Base-by-base conservation (phyloP, 139 green algal genomes). In the Tetraselmis chui region DNA sequence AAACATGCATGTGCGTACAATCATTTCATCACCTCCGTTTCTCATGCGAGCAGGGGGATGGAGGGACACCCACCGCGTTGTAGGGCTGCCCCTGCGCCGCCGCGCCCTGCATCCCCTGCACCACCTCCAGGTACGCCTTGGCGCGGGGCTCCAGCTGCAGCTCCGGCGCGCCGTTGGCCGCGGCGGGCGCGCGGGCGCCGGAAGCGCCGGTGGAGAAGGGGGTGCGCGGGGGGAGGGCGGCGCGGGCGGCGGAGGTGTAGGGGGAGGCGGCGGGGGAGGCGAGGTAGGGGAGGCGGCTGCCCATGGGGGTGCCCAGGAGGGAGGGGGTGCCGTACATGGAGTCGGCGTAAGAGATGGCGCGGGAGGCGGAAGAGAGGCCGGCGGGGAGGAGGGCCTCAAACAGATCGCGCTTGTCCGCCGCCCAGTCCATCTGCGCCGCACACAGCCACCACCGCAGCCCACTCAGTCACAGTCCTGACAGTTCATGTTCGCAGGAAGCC, bases 381-480 rank as follows among this genome's bases (percentile, higher is more conserved):
- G 45, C 45, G 45, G 91, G 92, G 23, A 89, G 89, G 5, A 94
- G 88, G 2, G 87, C 81, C 2, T 91, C 86, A 75, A 96, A 89
- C 45, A 97, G 87, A 30, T 88, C 82, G 1, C 84, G 84, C 86
- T 95, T 96, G 84, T 93, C 93, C n/a, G 83, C 80, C 5, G 87
- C 87, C 93, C 93, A 96, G 79, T 93, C 89, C 0, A 67, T 67
- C 45, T 67, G 45, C 11, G n/a, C n/a, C n/a, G n/a, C n/a, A n/a
- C n/a, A n/a, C n/a, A n/a, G n/a, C n/a, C n/a, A n/a, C n/a, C n/a
- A n/a, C n/a, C n/a, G n/a, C n/a, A n/a, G n/a, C n/a, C n/a, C n/a
- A n/a, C n/a, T n/a, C n/a, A n/a, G n/a, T n/a, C n/a, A n/a, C n/a
- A n/a, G n/a, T n/a, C n/a, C n/a, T n/a, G n/a, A n/a, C n/a, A n/a